These are phyloP conservation scores for Viola odorata DNA, from an alignment of 345 rosid species.

Conservation along the genomic window DNA sequence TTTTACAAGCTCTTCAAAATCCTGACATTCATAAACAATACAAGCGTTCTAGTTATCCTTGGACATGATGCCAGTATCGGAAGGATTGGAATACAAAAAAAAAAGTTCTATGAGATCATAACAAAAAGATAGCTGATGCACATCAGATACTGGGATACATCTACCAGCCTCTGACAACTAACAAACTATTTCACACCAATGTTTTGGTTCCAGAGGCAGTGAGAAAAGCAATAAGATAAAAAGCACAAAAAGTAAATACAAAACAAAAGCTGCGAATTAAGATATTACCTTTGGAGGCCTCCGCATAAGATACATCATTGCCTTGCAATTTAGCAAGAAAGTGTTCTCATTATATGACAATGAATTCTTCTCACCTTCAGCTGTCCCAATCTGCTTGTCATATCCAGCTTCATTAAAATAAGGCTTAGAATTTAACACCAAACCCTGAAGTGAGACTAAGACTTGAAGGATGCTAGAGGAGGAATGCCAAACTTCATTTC, in stretches of 20 bases:
- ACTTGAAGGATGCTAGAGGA: conserved; percentile 99
- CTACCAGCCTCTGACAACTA: too few species aligned
- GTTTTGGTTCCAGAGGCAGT: too few species aligned
- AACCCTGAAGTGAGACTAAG: conserved; percentile 92
- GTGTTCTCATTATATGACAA: conserved; percentile 87
- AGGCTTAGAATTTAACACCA: conserved; percentile 92
- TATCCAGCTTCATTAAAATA: conserved; percentile 99
- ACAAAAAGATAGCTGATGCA: too few species aligned
- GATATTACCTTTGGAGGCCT: conserved; percentile 72
- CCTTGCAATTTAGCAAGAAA: conserved; percentile 88
- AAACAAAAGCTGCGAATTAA: neutral
- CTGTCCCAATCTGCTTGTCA: conserved; percentile 87
- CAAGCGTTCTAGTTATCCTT: neutral
- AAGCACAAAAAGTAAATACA: too few species aligned
- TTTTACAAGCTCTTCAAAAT: conserved; percentile 67
- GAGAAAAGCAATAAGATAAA: too few species aligned
- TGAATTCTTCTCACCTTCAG: conserved; percentile 96
- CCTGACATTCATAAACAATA: conserved; percentile 35
- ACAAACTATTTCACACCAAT: too few species aligned
- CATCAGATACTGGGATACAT: too few species aligned
- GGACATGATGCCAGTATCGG: neutral
- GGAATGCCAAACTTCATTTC: conserved; percentile 97
- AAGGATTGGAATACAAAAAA: too few species aligned
- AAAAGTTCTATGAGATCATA: too few species aligned
- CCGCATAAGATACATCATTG: conserved; percentile 88